phyloP scores from a whole-genome alignment of 2,329 filamentous ascomycete species.

The Aspergillus aculeatinus region DNA sequence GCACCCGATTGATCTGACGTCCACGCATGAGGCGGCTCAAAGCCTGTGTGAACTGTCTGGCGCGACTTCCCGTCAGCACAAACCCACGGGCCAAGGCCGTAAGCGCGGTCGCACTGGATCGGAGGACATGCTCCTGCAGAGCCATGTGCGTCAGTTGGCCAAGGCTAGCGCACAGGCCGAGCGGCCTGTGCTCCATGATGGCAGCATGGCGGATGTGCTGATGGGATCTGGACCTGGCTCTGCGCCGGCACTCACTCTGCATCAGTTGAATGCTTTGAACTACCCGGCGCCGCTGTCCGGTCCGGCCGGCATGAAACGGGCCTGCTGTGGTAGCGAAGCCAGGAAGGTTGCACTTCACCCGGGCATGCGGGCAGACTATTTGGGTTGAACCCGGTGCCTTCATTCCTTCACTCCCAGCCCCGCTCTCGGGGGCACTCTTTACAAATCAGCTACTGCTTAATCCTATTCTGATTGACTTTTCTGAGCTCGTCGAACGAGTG shows the following conservation, averaged over 20 bases:
- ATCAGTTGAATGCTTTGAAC: constrained; percentile 23
- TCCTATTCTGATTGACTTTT: constrained; percentile 13
- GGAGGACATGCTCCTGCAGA: constrained; percentile 39
- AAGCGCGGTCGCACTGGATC: constrained; percentile 44
- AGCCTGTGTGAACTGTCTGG: constrained; percentile 44
- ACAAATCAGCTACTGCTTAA: constrained; percentile 14
- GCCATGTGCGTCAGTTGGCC: constrained; percentile 41
- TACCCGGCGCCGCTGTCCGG: constrained; percentile 31
- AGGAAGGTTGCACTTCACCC: constrained; percentile 37
- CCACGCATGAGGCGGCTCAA: constrained; percentile 40
- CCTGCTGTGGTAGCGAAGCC: constrained; percentile 42
- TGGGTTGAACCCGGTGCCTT: constrained; percentile 21
- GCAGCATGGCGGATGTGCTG: constrained; percentile 33
- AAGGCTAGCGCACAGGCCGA: constrained; percentile 27
- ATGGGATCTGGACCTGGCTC: constrained; percentile 25
- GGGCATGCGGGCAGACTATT: constrained; percentile 32
- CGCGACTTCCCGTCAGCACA: constrained; percentile 25
- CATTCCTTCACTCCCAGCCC: background rate
- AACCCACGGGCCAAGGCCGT: constrained; percentile 28
- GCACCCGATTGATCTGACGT: constrained; percentile 28
- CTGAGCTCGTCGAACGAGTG: constrained; percentile 23
- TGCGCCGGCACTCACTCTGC: constrained; percentile 15
- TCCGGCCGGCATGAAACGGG: constrained; percentile 41
- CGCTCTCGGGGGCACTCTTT: constrained; percentile 12
- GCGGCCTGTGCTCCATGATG: constrained; percentile 33